Percentiles rank a stretch among this genome's conserved stretches.
Conservation (phyloP, 1,284 basidiomycete species). For the Porogramme epimiltina region DNA sequence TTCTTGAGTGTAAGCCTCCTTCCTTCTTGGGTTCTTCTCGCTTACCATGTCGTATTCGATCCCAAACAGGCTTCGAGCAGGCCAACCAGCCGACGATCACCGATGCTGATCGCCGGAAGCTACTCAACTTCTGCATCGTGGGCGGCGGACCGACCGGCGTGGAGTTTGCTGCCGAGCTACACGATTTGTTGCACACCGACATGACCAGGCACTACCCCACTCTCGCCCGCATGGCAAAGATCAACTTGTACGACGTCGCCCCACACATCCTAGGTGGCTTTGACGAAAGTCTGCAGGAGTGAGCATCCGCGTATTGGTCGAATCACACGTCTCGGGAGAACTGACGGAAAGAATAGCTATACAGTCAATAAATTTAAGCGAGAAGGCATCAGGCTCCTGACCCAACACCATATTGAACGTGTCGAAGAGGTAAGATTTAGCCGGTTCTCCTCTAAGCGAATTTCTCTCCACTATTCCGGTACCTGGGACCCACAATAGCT, state of each 20-base stretch:
- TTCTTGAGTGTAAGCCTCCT: constrained; percentile 66
- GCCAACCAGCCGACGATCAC: constrained; percentile 73
- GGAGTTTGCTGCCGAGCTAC: constrained; percentile 86
- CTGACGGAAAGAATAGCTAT: constrained; percentile 47
- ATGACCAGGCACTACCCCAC: constrained; percentile 66
- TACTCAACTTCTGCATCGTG: constrained; percentile 83
- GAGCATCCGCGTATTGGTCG: constrained; percentile 24
- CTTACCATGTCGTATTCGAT: too few species aligned
- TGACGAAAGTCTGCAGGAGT: constrained; percentile 70
- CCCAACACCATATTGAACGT: constrained; percentile 78
- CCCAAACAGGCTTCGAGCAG: constrained; percentile 71
- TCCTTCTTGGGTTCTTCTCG: not conserved
- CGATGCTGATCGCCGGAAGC: constrained; percentile 62
- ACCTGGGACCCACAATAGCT: too few species aligned
- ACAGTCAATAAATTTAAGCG: constrained; percentile 75
- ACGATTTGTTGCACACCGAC: constrained; percentile 82
- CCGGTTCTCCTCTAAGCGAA: constrained; percentile 5
- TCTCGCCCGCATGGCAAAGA: constrained; percentile 65
- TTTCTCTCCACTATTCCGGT: not conserved
- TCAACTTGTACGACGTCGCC: constrained; percentile 81
- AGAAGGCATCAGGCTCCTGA: constrained; percentile 78
- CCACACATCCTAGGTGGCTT: constrained; percentile 83
- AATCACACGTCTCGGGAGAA: not conserved
- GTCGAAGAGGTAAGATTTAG: constrained; percentile 61
- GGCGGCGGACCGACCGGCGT: constrained; percentile 80